These are phyloP conservation scores for Tubosaeta brunneosetosa DNA, from an alignment of 768 basidiomycete species.

Conservation along the genomic window DNA sequence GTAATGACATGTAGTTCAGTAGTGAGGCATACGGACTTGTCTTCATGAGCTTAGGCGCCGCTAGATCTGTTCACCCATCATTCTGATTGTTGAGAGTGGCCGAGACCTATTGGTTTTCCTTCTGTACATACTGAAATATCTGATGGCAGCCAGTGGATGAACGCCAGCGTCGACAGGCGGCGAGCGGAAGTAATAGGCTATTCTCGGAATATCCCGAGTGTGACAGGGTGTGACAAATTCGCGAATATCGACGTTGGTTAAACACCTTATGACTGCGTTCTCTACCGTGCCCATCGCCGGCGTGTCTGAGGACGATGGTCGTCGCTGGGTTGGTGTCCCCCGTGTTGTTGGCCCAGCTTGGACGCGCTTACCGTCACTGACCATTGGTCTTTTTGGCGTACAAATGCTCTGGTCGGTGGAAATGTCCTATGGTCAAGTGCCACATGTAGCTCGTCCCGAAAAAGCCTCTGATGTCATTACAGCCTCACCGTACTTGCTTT, in stretches of 20 bases:
- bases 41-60: too few relatives aligned
- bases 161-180: too few relatives aligned
- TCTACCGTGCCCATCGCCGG: constrained; percentile 42
- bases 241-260: neutral
- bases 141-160: too few relatives aligned
- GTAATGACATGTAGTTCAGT: too few relatives aligned
- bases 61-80: too few relatives aligned
- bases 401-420: constrained; percentile 93
- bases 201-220: neutral
- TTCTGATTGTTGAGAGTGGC: too few relatives aligned
- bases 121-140: too few relatives aligned
- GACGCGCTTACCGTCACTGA: constrained; percentile 64
- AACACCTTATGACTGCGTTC: constrained; percentile 46
- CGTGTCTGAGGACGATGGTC: constrained; percentile 35
- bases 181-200: neutral
- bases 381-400: constrained; percentile 76
- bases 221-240: neutral
- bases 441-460: neutral
- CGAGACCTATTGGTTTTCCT: too few relatives aligned
- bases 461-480: constrained; percentile 1
- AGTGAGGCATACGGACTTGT: too few relatives aligned
- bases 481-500: constrained; percentile 87
- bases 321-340: constrained; percentile 49
- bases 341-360: constrained; percentile 64
- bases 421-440: constrained; percentile 72